Conservation (phyloP, 1,139 yeast species). For the Blastobotrys raffinosifermentans region DNA sequence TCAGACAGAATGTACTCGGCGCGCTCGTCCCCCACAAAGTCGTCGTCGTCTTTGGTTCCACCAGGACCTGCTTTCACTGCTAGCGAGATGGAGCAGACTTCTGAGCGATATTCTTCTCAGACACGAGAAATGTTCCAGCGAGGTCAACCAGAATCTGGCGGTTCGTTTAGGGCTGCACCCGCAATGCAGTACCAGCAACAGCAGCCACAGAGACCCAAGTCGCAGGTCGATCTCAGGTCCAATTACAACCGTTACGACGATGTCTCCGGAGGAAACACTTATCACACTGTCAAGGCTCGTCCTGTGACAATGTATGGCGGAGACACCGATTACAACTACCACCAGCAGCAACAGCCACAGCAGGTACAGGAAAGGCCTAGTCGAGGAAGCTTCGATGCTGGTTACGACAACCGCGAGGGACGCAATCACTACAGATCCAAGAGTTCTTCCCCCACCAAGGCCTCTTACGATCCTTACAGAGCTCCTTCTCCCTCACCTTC, state of each 20-base stretch:
- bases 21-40: background rate
- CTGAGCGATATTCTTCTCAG: constrained; percentile 24
- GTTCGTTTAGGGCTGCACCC: no score
- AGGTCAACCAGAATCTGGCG: constrained; percentile 7
- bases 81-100: constrained; percentile 30
- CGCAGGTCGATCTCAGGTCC: constrained; percentile 14
- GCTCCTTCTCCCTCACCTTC: constrained; percentile 11
- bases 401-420: constrained; percentile 15
- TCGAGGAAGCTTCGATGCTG: background rate
- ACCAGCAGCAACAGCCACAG: constrained; percentile 7
- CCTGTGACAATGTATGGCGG: background rate
- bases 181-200: constrained; percentile 13
- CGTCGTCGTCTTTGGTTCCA: constrained; percentile 18
- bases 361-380: constrained; percentile 3
- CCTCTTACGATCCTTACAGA: constrained; percentile 10
- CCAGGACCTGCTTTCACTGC: constrained; percentile 33
- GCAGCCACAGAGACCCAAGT: constrained; percentile 16
- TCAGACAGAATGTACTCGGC: constrained; percentile 3
- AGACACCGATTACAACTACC: background rate
- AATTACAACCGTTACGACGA: background rate
- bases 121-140: constrained; percentile 26
- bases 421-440: constrained; percentile 20
- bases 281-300: constrained; percentile 1
- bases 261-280: background rate
- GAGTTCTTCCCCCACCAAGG: constrained; percentile 22